phyloP scores from a whole-genome alignment of 352 stramenopile species.

The Globisporangium cystogenes region DNA sequence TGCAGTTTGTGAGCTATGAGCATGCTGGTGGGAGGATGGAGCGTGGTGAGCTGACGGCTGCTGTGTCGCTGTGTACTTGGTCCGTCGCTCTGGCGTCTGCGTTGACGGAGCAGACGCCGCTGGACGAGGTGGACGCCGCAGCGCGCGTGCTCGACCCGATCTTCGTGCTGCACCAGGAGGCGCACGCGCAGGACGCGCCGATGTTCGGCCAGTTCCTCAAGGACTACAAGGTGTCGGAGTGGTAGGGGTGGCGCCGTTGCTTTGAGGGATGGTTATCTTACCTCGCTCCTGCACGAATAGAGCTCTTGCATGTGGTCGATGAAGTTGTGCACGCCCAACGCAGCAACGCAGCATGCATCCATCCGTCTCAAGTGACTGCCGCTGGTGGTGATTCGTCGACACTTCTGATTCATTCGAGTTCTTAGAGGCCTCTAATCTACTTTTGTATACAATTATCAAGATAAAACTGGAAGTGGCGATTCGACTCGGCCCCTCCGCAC shows the following conservation, averaged over 20 bases:
- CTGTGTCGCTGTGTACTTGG: neutral
- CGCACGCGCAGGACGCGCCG: conserved; percentile 25
- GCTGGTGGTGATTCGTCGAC: no score
- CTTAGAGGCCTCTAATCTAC: no score
- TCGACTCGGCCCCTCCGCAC: no score
- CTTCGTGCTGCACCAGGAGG: conserved; percentile 65
- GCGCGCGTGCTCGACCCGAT: conserved; percentile 93
- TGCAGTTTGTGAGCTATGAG: neutral
- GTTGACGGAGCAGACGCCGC: conserved; percentile 68
- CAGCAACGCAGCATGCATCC: no score
- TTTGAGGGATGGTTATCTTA: no score
- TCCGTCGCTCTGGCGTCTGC: neutral
- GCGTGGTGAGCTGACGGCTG: neutral
- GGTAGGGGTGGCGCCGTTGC: conserved; percentile 22
- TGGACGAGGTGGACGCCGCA: conserved; percentile 94
- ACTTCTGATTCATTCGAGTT: no score
- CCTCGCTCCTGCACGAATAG: neutral
- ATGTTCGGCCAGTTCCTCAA: conserved; percentile 72
- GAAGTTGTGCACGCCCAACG: no score
- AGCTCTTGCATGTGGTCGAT: neutral
- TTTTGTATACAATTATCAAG: no score
- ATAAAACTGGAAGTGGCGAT: no score
- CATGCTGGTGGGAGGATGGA: neutral
- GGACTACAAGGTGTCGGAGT: conserved; percentile 71
- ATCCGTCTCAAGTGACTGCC: no score